Evolutionary conservation across 495 filamentous ascomycete genomes (phyloP).

Genomic region (Neurospora discreta): DNA sequence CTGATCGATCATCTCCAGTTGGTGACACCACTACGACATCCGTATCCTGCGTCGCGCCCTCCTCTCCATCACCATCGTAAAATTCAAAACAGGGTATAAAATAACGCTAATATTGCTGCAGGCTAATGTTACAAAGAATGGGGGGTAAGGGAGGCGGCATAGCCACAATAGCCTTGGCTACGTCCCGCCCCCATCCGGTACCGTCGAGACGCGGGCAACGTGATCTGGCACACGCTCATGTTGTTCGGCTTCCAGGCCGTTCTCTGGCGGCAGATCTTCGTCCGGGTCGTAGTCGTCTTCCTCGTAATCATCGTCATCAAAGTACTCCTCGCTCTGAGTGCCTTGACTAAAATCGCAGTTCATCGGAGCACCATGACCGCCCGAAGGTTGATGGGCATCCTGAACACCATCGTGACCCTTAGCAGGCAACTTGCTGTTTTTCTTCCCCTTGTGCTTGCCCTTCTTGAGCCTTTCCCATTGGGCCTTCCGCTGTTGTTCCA

Average conservation of each 20-base stretch:
- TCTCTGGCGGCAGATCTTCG: slow-evolving; percentile 18
- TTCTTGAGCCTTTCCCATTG: slow-evolving; percentile 91
- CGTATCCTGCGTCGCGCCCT: not conserved
- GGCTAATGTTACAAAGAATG: not conserved
- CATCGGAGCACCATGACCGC: slow-evolving; percentile 12
- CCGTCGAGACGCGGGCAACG: not conserved
- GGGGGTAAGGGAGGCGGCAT: not conserved
- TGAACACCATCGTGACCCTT: slow-evolving; percentile 35
- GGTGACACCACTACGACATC: not conserved
- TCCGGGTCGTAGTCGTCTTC: slow-evolving; percentile 24
- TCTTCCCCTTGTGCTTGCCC: slow-evolving; percentile 76
- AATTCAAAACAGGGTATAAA: not conserved
- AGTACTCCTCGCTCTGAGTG: slow-evolving; percentile 23
- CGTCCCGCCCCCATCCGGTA: slow-evolving; percentile 10
- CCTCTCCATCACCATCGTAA: not conserved
- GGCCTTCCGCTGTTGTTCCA: slow-evolving; percentile 69
- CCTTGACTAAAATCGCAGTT: slow-evolving; percentile 21
- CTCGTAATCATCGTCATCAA: slow-evolving; percentile 28
- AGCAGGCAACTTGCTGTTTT: slow-evolving; percentile 48
- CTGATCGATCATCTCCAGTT: not conserved
- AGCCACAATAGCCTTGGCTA: not conserved
- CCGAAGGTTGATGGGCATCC: slow-evolving; percentile 12
- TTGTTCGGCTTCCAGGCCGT: slow-evolving; percentile 13
- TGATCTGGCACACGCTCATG: slow-evolving; percentile 7
- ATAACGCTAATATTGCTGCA: not conserved